Base-by-base conservation (phyloP, 2,329 filamentous ascomycete species). In the Calonectria fujianensis region DNA sequence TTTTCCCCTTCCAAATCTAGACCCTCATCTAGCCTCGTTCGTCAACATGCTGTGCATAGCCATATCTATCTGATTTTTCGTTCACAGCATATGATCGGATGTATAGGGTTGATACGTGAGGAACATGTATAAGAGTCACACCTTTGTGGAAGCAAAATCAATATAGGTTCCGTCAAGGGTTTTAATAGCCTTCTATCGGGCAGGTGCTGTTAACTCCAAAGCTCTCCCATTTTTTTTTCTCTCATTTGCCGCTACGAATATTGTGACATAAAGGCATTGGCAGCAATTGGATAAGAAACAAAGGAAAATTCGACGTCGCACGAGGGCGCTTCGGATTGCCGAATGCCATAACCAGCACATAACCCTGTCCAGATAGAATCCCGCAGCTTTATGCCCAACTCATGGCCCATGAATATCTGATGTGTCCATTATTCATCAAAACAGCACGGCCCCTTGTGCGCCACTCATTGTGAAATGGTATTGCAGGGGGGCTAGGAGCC, bases 311-410 rank as follows among this genome's bases (percentile, higher is more conserved):
- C 73, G 74, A 82, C 74, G 74, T 69, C 65, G 54, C 74, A 61
- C 75, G 64, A 72, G 69, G 63, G 72, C 69, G 74, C 74, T 74
- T 72, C 77, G 78, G 76, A 77, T 80, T 81, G 79, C 77, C 77
- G 76, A 76, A 75, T 77, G 80, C 82, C 82, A 82, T 80, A 83
- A 82, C 80, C 81, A 82, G 82, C 78, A 85, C 85, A 86, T 84
- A 85, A 84, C 82, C 82, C 83, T 82, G 83, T 86, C 86, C 85
- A 88, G 85, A 87, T 86, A 86, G 80, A 84, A 82, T 82, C 83
- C 82, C 83, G 83, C 81, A 79, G 78, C 79, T 74, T 83, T 85
- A 85, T 82, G 83, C 87, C 85, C 85, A 84, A 84, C 82, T 84
- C 83, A 84, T 84, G 82, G 83, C 82, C 81, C 81, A 80, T 82